A percentile compares a stretch with the other conserved stretches of the same genome.
Evolutionary conservation across 305 asterid genomes (phyloP).

Genomic region (Euphrasia arctica): DNA sequence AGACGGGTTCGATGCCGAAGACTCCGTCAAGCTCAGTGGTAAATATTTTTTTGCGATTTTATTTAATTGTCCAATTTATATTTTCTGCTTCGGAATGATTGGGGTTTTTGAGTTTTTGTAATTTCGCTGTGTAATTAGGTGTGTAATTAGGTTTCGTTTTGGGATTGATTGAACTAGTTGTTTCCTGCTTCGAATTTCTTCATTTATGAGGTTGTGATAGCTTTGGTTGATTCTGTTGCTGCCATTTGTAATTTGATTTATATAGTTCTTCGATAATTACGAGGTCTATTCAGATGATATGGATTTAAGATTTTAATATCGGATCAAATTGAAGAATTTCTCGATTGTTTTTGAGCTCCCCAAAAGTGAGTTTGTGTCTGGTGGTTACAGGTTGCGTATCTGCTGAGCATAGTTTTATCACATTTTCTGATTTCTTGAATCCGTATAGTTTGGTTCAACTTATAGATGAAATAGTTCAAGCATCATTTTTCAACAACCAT

Average conservation of each 20-base stretch:
- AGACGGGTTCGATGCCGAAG: slow-evolving; percentile 56
- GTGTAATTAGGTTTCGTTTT: neutral
- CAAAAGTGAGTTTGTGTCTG: neutral
- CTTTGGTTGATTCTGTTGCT: neutral
- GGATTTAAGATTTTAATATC: neutral
- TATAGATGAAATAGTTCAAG: no score
- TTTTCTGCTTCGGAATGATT: neutral
- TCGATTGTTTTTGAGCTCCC: slow-evolving; percentile 2
- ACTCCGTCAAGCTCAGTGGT: slow-evolving; percentile 54
- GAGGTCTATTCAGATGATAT: neutral
- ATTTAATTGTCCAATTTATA: neutral
- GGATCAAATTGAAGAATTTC: slow-evolving; percentile 10
- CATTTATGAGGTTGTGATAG: neutral
- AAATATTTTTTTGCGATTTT: slow-evolving; percentile 1
- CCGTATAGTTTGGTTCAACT: no score
- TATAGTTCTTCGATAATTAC: neutral
- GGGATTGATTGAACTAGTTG: slow-evolving; percentile 2
- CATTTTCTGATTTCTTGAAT: neutral
- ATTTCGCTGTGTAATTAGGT: slow-evolving; percentile 23
- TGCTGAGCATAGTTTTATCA: slow-evolving; percentile 1
- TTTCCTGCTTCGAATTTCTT: neutral
- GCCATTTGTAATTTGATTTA: neutral
- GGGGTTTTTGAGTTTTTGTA: slow-evolving; percentile 4
- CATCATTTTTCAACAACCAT: neutral
- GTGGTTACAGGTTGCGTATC: slow-evolving; percentile 15